These are phyloP conservation scores for Daldinia caldariorum DNA, from an alignment of 495 filamentous ascomycete species.

Conservation along the genomic window DNA sequence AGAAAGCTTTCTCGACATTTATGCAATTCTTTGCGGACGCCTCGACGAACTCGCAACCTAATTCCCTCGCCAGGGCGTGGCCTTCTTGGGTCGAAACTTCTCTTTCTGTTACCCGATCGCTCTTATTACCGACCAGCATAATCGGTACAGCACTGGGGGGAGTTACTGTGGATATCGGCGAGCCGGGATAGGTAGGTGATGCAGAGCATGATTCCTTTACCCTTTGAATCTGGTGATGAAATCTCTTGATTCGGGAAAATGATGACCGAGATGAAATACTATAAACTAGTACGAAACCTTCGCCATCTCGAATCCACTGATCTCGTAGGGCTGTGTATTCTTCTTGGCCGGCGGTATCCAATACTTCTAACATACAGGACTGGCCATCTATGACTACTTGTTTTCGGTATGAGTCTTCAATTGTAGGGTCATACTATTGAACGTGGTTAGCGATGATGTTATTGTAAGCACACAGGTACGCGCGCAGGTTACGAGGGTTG, in stretches of 20 bases:
- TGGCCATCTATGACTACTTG: constrained; percentile 97
- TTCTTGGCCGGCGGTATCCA: constrained; percentile 99
- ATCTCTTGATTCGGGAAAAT: constrained; percentile 92
- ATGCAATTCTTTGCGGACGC: constrained; percentile 99
- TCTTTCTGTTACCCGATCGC: constrained; percentile 92
- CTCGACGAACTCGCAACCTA: constrained; percentile 97
- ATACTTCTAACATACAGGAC: constrained; percentile 97
- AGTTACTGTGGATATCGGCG: constrained; percentile 61
- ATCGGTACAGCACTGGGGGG: constrained; percentile 80
- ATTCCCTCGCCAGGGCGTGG: constrained; percentile 85
- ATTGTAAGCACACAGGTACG: neutral
- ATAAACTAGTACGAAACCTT: constrained; percentile 97
- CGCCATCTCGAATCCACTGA: constrained; percentile 98
- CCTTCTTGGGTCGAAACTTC: constrained; percentile 98
- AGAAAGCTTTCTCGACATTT: constrained; percentile 98
- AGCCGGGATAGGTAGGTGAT: constrained; percentile 74
- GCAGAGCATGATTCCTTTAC: constrained; percentile 93
- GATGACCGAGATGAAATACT: constrained; percentile 96
- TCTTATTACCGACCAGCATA: constrained; percentile 99
- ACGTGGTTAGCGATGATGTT: constrained; percentile 40
- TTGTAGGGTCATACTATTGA: constrained; percentile 86
- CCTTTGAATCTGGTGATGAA: constrained; percentile 95
- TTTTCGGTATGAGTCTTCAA: constrained; percentile 97
- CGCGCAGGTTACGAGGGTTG: constrained; percentile 5
- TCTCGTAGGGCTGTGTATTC: constrained; percentile 97